Evolutionary conservation across 805 yeast species (phyloP), one percentile per base, ranked within the genome.

Genomic region (Ogataea glucozyma): DNA sequence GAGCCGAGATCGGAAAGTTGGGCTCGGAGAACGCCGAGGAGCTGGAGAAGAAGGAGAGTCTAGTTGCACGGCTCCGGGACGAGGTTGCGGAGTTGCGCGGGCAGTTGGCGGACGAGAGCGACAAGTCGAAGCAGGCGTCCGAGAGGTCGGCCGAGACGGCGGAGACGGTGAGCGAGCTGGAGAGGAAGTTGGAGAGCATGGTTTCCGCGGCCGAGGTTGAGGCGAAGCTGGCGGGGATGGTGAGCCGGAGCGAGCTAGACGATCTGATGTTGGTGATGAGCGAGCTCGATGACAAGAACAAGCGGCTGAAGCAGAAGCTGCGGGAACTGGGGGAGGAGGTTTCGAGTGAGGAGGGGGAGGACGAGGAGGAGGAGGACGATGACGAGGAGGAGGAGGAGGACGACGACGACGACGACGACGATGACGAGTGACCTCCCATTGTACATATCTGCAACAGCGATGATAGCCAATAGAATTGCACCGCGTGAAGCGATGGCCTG

Each of bases 191-290:
- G n/a, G n/a, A n/a, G n/a, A n/a, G n/a, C n/a, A n/a, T n/a, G n/a
- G n/a, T n/a, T n/a, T n/a, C n/a, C n/a, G n/a, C n/a, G n/a, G n/a
- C n/a, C n/a, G n/a, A n/a, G n/a, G n/a, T n/a, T 26, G 35, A 44
- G 41, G 24, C 29, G 10, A 24, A 45, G 21, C 32, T 52, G 13
- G 43, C 47, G 19, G 41, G 57, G 30, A 47, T 58, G 53, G 81
- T 75, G 12, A 73, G 79, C 2, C 72, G 70, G 48, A 56, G 75
- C 2, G 87, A 81, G 19, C 56, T 81, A 9, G 96, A 88, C 53
- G 95, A 87, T 48, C 62, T 88, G 54, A 75, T 88, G 80, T 64
- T 88, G 18, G 66, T 89, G 14, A 79, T 89, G 61, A 77, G 85
- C 14, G 95, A 87, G 34, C 66, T 88, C 52, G 95, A 88, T 46